phyloP scores from a whole-genome alignment of 129 eudicot species.

The Calendula officinalis region DNA sequence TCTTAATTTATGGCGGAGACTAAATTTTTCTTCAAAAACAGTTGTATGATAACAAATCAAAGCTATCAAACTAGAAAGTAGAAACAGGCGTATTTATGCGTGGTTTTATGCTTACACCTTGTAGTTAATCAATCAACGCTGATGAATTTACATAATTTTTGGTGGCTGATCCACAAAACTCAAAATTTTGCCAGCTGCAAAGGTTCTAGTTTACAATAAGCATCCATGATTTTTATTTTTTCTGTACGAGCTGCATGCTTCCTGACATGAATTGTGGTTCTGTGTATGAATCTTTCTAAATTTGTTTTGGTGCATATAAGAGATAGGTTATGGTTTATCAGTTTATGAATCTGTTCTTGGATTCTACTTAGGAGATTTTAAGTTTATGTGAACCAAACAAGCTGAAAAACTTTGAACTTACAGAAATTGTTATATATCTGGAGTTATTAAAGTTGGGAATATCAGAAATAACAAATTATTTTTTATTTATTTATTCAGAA shows the following conservation, averaged over 20 bases:
- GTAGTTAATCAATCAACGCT: constrained; percentile 2
- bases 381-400: neutral
- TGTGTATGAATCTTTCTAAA: neutral
- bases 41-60: neutral
- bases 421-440: neutral
- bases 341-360: neutral
- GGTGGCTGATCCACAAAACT: neutral
- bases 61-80: neutral
- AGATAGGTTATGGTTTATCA: neutral
- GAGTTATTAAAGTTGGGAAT: neutral
- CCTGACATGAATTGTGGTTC: constrained; percentile 2
- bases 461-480: neutral
- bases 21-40: too few species aligned
- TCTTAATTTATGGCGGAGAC: too few species aligned
- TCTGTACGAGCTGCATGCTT: neutral
- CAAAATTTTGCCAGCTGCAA: neutral
- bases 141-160: neutral
- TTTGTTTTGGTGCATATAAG: neutral
- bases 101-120: neutral
- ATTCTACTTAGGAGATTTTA: neutral
- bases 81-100: neutral
- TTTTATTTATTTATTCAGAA: constrained; percentile 29
- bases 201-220: constrained; percentile 1
- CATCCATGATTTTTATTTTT: neutral
- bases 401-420: constrained; percentile 12